Evolutionary conservation across 2,329 filamentous ascomycete genomes (phyloP), one percentile per base, ranked within the genome.

Genomic region (Whalleya microplaca): DNA sequence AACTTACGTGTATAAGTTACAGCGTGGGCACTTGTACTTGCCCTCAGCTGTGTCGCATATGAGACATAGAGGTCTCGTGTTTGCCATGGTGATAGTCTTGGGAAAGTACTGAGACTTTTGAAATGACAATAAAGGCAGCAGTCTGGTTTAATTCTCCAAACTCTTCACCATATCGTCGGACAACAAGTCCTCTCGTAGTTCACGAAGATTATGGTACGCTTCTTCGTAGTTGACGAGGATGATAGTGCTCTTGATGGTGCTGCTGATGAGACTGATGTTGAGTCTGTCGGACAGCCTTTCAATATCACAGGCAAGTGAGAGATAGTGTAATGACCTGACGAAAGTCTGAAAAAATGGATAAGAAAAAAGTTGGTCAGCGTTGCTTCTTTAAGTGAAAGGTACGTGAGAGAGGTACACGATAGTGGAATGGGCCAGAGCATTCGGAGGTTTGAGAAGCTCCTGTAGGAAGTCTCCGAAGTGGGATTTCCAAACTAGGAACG

Each of bases 1-100:
- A 18, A 60, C 84, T 67, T 74, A 88, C 85, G 85, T 87, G 58
- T 80, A 80, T 20, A 82, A 64, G 46, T 77, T 72, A 68, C 85
- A 88, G 23, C 78, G 77, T n/a, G 82, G 76, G 60, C 85, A 88
- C 65, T 86, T 88, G 71, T 88, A 88, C 69, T 85, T 87, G 27
- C 76, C 77, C 19, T 78, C 73, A 3, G 76, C 76, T 32, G 70
- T 66, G 23, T 79, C 69, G 68, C 85, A 88, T 29, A 86, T 74
- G 4, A 78, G 78, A 63, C 85, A 88, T 2, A 69, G 59, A 37
- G 63, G 58, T 43, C 62, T 64, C 21, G 56, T 56, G 16, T 55
- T 49, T 27, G 63, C 58, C 69, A 72, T 72, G 49, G 14, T 56
- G 43, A 19, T n/a, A 40, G 21, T 2, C 12, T 4, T 44, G 19